phyloP scores from a whole-genome alignment of 2,329 filamentous ascomycete genomes.

The Escovopsis weberi region DNA sequence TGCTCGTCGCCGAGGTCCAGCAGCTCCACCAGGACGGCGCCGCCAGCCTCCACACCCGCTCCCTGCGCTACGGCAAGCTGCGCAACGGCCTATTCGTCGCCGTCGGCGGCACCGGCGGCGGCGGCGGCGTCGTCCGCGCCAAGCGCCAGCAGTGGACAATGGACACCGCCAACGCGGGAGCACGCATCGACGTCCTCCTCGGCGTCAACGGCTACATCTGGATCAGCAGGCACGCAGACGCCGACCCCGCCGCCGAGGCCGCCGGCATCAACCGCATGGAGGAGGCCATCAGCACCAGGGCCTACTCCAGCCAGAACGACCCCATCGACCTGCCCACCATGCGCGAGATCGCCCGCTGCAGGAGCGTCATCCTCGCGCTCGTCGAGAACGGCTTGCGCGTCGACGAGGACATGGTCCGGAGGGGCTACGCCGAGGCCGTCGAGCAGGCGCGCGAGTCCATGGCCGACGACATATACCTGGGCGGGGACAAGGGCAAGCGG shows the following conservation, averaged over 20 bases:
- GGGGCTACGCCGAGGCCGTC: conserved; percentile 67
- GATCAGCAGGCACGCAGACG: conserved; percentile 72
- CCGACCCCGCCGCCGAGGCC: conserved; percentile 32
- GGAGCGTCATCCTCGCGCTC: conserved; percentile 67
- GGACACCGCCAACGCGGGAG: conserved; percentile 37
- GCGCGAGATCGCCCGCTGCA: conserved; percentile 74
- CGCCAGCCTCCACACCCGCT: conserved; percentile 78
- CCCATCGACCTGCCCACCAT: conserved; percentile 61
- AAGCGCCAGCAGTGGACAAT: conserved; percentile 82
- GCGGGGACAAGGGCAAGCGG: conserved; percentile 39
- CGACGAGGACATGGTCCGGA: conserved; percentile 77
- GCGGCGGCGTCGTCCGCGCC: conserved; percentile 70
- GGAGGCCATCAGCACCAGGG: conserved; percentile 68
- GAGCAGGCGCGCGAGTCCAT: conserved; percentile 53
- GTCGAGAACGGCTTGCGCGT: conserved; percentile 72
- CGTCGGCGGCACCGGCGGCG: conserved; percentile 70
- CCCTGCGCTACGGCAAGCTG: conserved; percentile 86
- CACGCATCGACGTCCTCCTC: conserved; percentile 69
- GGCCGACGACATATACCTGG: conserved; percentile 45
- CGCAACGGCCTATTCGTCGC: conserved; percentile 82
- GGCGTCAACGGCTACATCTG: conserved; percentile 97
- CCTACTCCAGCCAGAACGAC: conserved; percentile 95
- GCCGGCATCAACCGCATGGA: conserved; percentile 69
- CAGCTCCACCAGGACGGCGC: conserved; percentile 72
- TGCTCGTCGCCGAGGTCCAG: conserved; percentile 92